phyloP scores from a whole-genome alignment of 2,329 filamentous ascomycete genomes.

The Nothomitra cinnamomea region DNA sequence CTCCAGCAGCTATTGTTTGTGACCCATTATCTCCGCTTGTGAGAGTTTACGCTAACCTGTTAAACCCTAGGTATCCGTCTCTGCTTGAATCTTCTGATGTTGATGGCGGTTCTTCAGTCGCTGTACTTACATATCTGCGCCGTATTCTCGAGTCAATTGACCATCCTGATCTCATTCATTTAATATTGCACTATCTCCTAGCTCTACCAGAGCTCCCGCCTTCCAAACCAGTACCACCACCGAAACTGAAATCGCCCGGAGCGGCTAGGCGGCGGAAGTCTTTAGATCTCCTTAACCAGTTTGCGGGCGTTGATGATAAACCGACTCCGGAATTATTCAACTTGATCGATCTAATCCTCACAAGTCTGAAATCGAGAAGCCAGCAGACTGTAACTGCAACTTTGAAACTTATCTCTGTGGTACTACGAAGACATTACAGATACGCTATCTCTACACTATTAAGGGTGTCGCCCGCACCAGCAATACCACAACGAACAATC shows the following conservation, averaged over 20 bases:
- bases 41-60: background rate
- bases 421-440: conserved; percentile 72
- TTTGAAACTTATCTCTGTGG: conserved; percentile 68
- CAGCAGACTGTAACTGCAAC: conserved; percentile 82
- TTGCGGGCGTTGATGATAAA: conserved; percentile 54
- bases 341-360: conserved; percentile 74
- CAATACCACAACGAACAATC: conserved; percentile 43
- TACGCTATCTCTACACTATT: conserved; percentile 69
- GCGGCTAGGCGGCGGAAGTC: conserved; percentile 72
- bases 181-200: conserved; percentile 82
- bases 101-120: conserved; percentile 89
- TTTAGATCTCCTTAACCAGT: conserved; percentile 66
- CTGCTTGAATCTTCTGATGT: conserved; percentile 92
- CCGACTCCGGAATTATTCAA: conserved; percentile 83
- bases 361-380: conserved; percentile 69
- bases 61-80: conserved; percentile 62
- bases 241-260: conserved; percentile 31
- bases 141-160: conserved; percentile 83
- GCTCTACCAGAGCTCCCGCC: conserved; percentile 49
- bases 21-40: background rate
- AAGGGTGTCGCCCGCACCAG: conserved; percentile 40
- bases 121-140: conserved; percentile 82
- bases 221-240: conserved; percentile 19
- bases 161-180: conserved; percentile 83
- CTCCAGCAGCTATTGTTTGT: conserved; percentile 78